phyloP scores from a whole-genome alignment of 2,329 filamentous ascomycete species.

The Aciculosporium take region DNA sequence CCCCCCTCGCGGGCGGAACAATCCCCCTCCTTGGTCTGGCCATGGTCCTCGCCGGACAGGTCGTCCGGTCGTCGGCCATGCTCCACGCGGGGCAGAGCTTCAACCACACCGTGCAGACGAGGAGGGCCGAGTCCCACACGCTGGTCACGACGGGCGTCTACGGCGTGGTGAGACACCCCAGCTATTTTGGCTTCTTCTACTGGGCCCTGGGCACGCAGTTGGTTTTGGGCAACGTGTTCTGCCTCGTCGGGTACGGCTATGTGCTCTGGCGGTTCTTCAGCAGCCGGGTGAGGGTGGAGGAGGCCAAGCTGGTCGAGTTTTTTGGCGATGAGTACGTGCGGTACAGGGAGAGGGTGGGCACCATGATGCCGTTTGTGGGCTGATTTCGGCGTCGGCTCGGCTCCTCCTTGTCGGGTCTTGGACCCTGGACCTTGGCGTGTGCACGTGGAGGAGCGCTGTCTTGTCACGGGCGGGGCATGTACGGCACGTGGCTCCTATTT shows the following conservation, averaged over 20 bases:
- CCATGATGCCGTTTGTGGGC: constrained; percentile 60
- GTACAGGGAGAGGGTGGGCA: constrained; percentile 57
- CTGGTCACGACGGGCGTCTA: constrained; percentile 82
- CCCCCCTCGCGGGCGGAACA: constrained; percentile 28
- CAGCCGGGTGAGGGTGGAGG: constrained; percentile 60
- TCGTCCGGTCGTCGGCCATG: constrained; percentile 72
- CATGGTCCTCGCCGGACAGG: constrained; percentile 57
- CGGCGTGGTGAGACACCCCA: constrained; percentile 61
- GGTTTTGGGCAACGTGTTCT: constrained; percentile 71
- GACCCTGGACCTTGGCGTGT: too few relatives aligned
- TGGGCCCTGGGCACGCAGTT: constrained; percentile 94
- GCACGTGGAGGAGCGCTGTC: too few relatives aligned
- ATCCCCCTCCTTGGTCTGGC: constrained; percentile 43
- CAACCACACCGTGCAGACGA: constrained; percentile 72
- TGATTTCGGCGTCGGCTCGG: too few relatives aligned
- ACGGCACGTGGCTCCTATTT: too few relatives aligned
- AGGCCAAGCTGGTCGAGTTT: constrained; percentile 61
- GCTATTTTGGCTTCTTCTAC: constrained; percentile 98
- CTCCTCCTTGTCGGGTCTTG: too few relatives aligned
- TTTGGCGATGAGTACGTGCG: constrained; percentile 70
- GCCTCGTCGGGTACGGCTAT: constrained; percentile 55
- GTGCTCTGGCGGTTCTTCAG: constrained; percentile 82
- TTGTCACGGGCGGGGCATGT: too few relatives aligned
- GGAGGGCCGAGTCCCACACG: constrained; percentile 51
- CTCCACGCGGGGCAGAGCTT: constrained; percentile 77